phyloP scores from a whole-genome alignment of 192 early-diverging fungal species.

The Umbelopsis vinacea region DNA sequence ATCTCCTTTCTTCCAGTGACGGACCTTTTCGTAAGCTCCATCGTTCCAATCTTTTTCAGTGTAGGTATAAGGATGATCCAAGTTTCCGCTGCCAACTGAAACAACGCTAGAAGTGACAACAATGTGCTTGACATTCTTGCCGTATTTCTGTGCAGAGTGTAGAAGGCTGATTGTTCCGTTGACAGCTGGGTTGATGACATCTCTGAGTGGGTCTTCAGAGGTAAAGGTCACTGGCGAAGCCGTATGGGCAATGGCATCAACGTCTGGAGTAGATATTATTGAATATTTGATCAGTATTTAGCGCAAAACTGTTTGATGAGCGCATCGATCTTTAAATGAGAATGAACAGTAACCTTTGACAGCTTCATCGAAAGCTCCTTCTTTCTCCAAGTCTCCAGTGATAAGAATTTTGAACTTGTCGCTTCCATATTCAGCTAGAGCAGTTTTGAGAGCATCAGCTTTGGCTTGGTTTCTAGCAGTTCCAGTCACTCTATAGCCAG shows the following conservation, averaged over 20 bases:
- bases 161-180: slow-evolving; percentile 49
- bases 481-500: slow-evolving; percentile 44
- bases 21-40: neutral
- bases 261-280: neutral
- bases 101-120: slow-evolving; percentile 52
- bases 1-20: neutral
- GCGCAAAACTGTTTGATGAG: too few species aligned
- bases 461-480: slow-evolving; percentile 45
- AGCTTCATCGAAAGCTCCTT: slow-evolving; percentile 47
- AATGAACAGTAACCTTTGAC: slow-evolving; percentile 38
- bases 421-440: neutral
- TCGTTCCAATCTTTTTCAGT: slow-evolving; percentile 29
- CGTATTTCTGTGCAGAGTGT: slow-evolving; percentile 30
- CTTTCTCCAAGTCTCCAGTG: slow-evolving; percentile 38
- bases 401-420: slow-evolving; percentile 30
- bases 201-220: slow-evolving; percentile 1
- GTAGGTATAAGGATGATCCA: neutral
- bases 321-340: too few species aligned
- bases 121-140: slow-evolving; percentile 41
- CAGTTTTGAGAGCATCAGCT: neutral
- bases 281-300: neutral
- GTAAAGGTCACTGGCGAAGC: slow-evolving; percentile 45
- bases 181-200: slow-evolving; percentile 50
- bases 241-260: slow-evolving; percentile 45
- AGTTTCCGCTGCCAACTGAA: neutral